phyloP scores from a whole-genome alignment of 345 rosid genomes.

The Populus nigra region DNA sequence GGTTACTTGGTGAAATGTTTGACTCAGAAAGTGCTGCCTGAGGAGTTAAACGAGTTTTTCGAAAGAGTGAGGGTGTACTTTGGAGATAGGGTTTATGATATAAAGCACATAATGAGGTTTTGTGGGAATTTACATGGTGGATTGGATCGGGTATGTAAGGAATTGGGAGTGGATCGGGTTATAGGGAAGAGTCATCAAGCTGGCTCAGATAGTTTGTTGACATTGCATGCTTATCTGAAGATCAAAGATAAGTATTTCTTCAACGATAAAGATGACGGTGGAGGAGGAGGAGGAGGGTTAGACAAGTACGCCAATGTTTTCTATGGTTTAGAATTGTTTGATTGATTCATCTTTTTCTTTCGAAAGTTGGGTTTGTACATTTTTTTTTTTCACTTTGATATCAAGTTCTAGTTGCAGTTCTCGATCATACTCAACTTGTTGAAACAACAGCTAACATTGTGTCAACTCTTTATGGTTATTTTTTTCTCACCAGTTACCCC shows the following conservation, averaged over 20 bases:
- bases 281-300: constrained; percentile 25
- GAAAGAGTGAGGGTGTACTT: constrained; percentile 46
- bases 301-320: constrained; percentile 75
- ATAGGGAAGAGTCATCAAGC: constrained; percentile 91
- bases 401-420: neutral
- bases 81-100: constrained; percentile 62
- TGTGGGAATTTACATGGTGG: constrained; percentile 67
- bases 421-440: neutral
- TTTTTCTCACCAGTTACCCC: no score
- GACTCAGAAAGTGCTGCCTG: constrained; percentile 59
- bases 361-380: constrained; percentile 1
- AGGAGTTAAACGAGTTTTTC: constrained; percentile 48
- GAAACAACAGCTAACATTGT: no score
- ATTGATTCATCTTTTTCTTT: neutral
- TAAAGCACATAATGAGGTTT: constrained; percentile 76
- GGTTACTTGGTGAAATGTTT: constrained; percentile 81
- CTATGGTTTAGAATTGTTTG: constrained; percentile 52
- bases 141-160: constrained; percentile 61
- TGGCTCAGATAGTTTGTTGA: constrained; percentile 84
- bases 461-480: no score
- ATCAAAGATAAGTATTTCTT: constrained; percentile 60
- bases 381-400: neutral
- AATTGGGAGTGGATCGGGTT: constrained; percentile 56
- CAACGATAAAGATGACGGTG: constrained; percentile 30
- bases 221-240: constrained; percentile 77